A percentile compares a stretch with the other conserved stretches of the same genome.
Evolutionary conservation across 2,329 filamentous ascomycete species (phyloP).

Genomic region (Plectosphaerella plurivora): DNA sequence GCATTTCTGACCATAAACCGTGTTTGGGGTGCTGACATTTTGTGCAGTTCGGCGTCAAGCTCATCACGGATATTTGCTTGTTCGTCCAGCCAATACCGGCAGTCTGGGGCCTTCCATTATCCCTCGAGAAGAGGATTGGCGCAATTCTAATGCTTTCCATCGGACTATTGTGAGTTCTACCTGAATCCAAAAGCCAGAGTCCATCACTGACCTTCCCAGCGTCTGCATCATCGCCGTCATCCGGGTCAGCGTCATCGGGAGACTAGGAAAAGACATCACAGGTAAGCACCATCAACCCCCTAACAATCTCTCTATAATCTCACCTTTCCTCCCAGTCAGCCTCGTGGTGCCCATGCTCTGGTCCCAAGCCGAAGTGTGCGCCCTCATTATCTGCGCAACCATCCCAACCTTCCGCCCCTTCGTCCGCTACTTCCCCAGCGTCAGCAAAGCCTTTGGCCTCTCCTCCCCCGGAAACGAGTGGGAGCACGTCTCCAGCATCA

Average conservation of each 20-base stretch:
- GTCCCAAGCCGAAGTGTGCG: constrained; percentile 23
- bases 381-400: constrained; percentile 25
- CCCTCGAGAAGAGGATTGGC: constrained; percentile 19
- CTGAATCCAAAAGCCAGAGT: no score
- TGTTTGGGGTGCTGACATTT: neutral
- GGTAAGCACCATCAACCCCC: constrained; percentile 12
- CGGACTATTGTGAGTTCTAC: constrained; percentile 16
- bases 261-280: constrained; percentile 17
- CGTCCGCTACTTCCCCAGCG: constrained; percentile 19
- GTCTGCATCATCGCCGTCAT: constrained; percentile 21
- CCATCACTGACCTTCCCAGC: constrained; percentile 3
- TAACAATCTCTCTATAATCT: neutral
- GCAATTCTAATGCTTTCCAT: constrained; percentile 21
- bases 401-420: constrained; percentile 24
- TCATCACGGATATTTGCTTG: constrained; percentile 28
- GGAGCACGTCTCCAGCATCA: neutral
- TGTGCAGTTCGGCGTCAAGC: constrained; percentile 24
- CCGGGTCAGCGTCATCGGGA: constrained; percentile 18
- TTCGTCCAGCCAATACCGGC: constrained; percentile 31
- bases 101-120: constrained; percentile 28
- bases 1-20: no score
- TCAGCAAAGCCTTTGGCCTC: constrained; percentile 22
- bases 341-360: constrained; percentile 21
- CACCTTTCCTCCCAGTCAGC: constrained; percentile 12
- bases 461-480: constrained; percentile 8